phyloP scores from a whole-genome alignment of 1,284 basidiomycete species.

The Ceratobasidium sp. region DNA sequence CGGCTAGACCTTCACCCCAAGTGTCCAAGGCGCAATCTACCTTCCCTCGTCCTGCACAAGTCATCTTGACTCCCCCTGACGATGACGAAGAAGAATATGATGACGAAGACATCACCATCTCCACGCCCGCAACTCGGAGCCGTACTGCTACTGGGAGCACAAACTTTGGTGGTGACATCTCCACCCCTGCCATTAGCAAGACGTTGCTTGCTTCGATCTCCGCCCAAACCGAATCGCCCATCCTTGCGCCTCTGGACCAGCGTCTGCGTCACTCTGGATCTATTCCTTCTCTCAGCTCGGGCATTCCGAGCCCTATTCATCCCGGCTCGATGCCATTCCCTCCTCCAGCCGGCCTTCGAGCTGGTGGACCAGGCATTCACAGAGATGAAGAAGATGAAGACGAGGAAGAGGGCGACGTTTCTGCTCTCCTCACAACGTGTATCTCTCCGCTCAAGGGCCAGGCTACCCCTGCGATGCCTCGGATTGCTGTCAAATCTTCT shows the following conservation, averaged over 20 bases:
- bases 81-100: conserved; percentile 34
- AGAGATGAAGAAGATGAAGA: background rate
- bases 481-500: conserved; percentile 11
- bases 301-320: conserved; percentile 26
- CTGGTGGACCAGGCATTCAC: background rate
- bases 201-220: conserved; percentile 30
- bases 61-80: conserved; percentile 11
- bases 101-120: conserved; percentile 19
- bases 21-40: conserved; percentile 10
- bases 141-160: conserved; percentile 30
- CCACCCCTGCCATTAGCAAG: conserved; percentile 28
- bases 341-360: conserved; percentile 3
- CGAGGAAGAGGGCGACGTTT: conserved; percentile 33
- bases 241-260: conserved; percentile 29
- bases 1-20: conserved; percentile 5
- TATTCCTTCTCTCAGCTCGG: conserved; percentile 17
- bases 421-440: conserved; percentile 19
- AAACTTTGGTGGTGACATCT: conserved; percentile 22
- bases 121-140: conserved; percentile 30
- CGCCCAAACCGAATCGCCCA: conserved; percentile 28
- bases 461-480: conserved; percentile 28
- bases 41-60: conserved; percentile 32
- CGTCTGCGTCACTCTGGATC: conserved; percentile 29
- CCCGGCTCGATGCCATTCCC: conserved; percentile 27
- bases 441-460: conserved; percentile 27